Percentiles rank a stretch among this genome's conserved stretches.
Conservation (phyloP, 1,284 basidiomycete species). For the Leccinum subatratum region DNA sequence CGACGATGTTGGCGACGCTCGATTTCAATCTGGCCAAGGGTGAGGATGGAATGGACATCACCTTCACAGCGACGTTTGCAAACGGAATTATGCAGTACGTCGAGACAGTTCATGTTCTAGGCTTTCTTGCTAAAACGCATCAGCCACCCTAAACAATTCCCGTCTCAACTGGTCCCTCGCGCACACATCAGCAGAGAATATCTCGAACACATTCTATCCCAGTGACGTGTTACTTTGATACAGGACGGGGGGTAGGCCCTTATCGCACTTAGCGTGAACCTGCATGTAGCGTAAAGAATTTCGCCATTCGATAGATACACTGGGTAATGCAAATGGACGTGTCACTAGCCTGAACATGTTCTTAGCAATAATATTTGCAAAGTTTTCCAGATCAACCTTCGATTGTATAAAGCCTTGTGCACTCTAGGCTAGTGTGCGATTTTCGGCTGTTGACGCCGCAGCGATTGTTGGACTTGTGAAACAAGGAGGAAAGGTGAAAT, state of each 20-base stretch:
- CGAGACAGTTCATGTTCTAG: not conserved
- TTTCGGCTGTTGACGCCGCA: no score
- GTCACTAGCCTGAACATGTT: no score
- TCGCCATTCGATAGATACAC: no score
- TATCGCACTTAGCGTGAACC: not conserved
- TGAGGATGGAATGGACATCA: conserved; percentile 14
- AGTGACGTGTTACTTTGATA: not conserved
- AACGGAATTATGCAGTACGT: conserved; percentile 13
- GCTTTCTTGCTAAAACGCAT: not conserved
- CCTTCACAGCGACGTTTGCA: conserved; percentile 9
- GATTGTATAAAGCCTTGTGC: not conserved
- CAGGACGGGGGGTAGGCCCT: not conserved
- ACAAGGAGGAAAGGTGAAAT: no score
- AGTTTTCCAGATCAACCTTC: no score
- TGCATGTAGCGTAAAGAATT: not conserved
- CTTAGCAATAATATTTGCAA: no score
- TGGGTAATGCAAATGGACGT: no score
- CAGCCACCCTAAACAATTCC: conserved; percentile 6
- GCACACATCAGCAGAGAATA: not conserved
- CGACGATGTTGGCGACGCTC: conserved; percentile 19
- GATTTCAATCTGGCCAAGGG: conserved; percentile 17
- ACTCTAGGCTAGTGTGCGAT: not conserved
- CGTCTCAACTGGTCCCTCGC: not conserved
- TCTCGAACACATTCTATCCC: not conserved
- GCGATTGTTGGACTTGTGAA: no score